A percentile compares a stretch with the other conserved stretches of the same genome.
phyloP scores from a whole-genome alignment of 352 stramenopile genomes.

The Lagenidium sp. region DNA sequence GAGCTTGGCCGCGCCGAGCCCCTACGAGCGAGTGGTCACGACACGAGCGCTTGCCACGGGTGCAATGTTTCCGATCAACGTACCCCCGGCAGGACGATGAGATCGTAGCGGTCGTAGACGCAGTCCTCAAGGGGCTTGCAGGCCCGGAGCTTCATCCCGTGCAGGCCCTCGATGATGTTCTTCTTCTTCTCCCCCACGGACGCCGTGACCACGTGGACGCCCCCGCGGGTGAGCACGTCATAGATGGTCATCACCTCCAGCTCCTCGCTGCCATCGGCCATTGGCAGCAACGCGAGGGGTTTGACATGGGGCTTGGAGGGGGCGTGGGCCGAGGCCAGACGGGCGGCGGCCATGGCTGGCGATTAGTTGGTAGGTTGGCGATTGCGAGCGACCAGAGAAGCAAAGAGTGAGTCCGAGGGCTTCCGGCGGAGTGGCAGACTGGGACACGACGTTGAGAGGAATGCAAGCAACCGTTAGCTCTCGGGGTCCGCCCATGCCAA shows the following conservation, averaged over 20 bases:
- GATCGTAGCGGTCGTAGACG: slow-evolving; percentile 46
- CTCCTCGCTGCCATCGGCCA: slow-evolving; percentile 58
- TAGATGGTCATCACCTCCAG: slow-evolving; percentile 55
- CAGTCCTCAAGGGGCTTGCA: slow-evolving; percentile 59
- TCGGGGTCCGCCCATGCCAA: no score
- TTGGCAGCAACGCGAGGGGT: slow-evolving; percentile 46
- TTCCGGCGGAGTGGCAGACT: no score
- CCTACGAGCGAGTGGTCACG: slow-evolving; percentile 13
- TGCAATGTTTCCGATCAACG: background rate
- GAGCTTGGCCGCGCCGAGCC: slow-evolving; percentile 27
- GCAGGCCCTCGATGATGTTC: slow-evolving; percentile 56
- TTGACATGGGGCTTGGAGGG: slow-evolving; percentile 26
- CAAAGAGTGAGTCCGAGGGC: no score
- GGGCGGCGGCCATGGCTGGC: slow-evolving; percentile 6
- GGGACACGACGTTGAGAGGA: no score
- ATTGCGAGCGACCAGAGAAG: no score
- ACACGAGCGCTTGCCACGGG: background rate
- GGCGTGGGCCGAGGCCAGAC: slow-evolving; percentile 11
- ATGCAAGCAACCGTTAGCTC: no score
- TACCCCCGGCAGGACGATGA: slow-evolving; percentile 69
- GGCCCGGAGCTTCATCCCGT: slow-evolving; percentile 51
- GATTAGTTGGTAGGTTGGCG: slow-evolving; percentile 4
- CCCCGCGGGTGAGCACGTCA: slow-evolving; percentile 45
- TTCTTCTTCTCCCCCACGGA: slow-evolving; percentile 37
- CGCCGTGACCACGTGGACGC: slow-evolving; percentile 46